Conservation (phyloP, 2,329 filamentous ascomycete genomes). For the Penicillium sp. region DNA sequence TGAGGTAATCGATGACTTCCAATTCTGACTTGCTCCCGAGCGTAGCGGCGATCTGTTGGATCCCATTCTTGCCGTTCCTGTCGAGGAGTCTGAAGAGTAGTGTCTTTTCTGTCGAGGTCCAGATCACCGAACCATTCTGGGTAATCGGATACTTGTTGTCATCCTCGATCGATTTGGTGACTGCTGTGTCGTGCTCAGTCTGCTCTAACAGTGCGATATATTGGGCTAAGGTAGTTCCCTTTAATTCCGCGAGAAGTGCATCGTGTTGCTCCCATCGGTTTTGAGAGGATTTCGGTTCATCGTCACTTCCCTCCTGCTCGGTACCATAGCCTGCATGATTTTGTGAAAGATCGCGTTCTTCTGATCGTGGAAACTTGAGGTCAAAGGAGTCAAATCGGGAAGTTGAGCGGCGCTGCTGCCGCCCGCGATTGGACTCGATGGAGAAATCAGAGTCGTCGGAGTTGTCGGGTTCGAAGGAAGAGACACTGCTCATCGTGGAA, state of each 20-base stretch:
- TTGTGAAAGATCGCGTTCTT: neutral
- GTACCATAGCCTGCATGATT: neutral
- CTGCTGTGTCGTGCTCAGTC: slow-evolving; percentile 49
- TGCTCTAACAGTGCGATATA: slow-evolving; percentile 57
- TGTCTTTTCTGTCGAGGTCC: slow-evolving; percentile 72
- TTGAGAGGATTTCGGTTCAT: slow-evolving; percentile 1
- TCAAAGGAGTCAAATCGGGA: neutral
- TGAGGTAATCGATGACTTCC: slow-evolving; percentile 72
- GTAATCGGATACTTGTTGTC: slow-evolving; percentile 40
- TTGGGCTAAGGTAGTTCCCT: slow-evolving; percentile 49
- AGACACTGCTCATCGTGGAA: slow-evolving; percentile 40
- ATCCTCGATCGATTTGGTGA: slow-evolving; percentile 7
- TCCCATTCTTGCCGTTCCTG: slow-evolving; percentile 63
- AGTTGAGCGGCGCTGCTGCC: slow-evolving; percentile 7
- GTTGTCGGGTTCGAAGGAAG: slow-evolving; percentile 34
- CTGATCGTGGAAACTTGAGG: neutral
- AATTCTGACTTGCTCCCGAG: slow-evolving; percentile 71
- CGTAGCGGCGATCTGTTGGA: slow-evolving; percentile 61
- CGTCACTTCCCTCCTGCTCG: neutral
- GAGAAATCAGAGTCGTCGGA: slow-evolving; percentile 28
- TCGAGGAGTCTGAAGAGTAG: slow-evolving; percentile 67
- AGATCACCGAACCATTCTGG: slow-evolving; percentile 69
- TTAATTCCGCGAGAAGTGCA: slow-evolving; percentile 22
- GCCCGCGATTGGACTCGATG: slow-evolving; percentile 12
- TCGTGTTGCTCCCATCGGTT: slow-evolving; percentile 6